Evolutionary conservation across 2,329 filamentous ascomycete species (phyloP).

Genomic region (Tolypocladium guangdongense): DNA sequence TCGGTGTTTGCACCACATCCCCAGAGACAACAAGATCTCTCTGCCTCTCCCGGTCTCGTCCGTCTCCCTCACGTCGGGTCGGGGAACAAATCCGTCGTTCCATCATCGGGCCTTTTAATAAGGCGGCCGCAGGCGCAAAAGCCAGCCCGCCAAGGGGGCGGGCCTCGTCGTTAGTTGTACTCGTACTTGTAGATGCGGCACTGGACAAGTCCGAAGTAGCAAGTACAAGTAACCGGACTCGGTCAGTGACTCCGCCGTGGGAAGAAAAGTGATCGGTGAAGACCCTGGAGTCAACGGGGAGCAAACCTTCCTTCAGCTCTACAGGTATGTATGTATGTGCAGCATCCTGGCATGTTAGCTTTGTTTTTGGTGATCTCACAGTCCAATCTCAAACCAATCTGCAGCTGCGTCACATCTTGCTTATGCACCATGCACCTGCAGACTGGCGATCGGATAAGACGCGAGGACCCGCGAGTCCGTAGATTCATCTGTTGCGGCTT

Average conservation of each 20-base stretch:
- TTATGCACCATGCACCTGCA: conserved; percentile 4
- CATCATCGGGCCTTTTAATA: neutral
- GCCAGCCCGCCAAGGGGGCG: conserved; percentile 4
- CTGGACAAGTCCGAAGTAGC: neutral
- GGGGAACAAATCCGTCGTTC: neutral
- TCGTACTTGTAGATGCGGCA: neutral
- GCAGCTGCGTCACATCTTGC: conserved; percentile 6
- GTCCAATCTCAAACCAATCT: conserved; percentile 3
- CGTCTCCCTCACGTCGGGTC: neutral
- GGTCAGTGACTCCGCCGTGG: neutral
- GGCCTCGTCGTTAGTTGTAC: neutral
- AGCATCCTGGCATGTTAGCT: neutral
- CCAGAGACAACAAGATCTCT: conserved; percentile 2
- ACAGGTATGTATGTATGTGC: no score
- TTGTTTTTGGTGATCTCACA: neutral
- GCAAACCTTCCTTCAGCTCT: neutral
- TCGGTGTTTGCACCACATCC: neutral
- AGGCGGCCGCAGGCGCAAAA: conserved; percentile 6
- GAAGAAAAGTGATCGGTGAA: neutral
- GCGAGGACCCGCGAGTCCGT: neutral
- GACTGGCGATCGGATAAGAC: conserved; percentile 1
- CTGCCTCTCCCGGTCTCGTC: neutral
- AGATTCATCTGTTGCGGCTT: neutral
- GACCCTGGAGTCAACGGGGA: neutral
- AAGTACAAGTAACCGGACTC: neutral